Evolutionary conservation across 148 eudicot species (phyloP).

Genomic region (Heliamphora exappendiculata): DNA sequence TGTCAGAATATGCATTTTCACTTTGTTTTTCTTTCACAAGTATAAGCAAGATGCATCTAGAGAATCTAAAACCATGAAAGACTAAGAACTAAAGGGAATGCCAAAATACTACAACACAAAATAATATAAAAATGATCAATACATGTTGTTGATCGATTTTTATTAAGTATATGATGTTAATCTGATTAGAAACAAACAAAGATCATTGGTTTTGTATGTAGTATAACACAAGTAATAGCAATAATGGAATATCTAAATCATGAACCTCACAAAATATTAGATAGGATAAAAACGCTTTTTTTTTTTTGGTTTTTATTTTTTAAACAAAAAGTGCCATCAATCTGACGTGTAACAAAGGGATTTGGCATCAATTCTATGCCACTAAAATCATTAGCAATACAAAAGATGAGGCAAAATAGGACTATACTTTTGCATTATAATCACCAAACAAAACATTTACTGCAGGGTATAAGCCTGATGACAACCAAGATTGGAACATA

Average conservation of each 20-base stretch:
- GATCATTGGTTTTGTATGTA: background rate
- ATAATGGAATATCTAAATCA: background rate
- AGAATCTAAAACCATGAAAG: too few species aligned
- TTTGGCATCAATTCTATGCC: background rate
- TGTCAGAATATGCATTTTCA: too few species aligned
- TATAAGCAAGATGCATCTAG: too few species aligned
- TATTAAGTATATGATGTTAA: background rate
- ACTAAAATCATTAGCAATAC: background rate
- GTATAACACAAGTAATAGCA: background rate
- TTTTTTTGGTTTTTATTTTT: background rate
- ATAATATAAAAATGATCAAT: too few species aligned
- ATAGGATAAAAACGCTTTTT: background rate
- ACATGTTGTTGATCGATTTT: too few species aligned
- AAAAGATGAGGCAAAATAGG: background rate
- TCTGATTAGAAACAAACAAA: background rate
- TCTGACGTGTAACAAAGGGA: background rate
- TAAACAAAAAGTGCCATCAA: background rate
- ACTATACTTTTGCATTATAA: constrained; percentile 6
- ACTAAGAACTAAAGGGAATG: too few species aligned
- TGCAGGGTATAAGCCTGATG: background rate
- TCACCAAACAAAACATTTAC: background rate
- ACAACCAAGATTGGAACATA: constrained; percentile 12
- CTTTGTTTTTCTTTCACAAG: too few species aligned
- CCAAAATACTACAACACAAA: too few species aligned
- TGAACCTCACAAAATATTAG: background rate